phyloP scores from a whole-genome alignment of 2,329 filamentous ascomycete species.

The Sclerotinia sclerotiorum region DNA sequence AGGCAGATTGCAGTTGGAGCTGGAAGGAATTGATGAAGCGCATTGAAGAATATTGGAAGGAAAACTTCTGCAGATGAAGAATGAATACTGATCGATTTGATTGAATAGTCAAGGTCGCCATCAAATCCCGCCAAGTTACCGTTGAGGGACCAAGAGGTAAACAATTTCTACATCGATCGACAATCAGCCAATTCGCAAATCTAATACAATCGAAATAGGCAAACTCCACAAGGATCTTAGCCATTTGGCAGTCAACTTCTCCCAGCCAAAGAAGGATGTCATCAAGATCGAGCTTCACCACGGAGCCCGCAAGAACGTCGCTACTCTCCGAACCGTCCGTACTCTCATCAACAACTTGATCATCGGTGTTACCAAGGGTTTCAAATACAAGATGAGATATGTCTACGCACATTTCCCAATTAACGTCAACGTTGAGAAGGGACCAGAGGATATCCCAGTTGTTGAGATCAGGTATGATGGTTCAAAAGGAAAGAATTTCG shows the following conservation, averaged over 20 bases:
- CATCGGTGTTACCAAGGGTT: constrained; percentile 97
- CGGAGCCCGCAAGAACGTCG: constrained; percentile 95
- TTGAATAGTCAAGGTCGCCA: constrained; percentile 85
- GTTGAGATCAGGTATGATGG: constrained; percentile 90
- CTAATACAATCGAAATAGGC: constrained; percentile 54
- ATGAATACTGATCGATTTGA: constrained; percentile 42
- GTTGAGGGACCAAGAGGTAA: constrained; percentile 94
- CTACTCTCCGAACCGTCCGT: constrained; percentile 95
- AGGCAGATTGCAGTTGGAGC: constrained; percentile 5
- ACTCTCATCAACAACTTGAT: constrained; percentile 99
- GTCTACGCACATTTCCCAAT: constrained; percentile 99
- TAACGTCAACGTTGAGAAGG: constrained; percentile 99
- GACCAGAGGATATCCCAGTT: constrained; percentile 80
- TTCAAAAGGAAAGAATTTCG: constrained; percentile 7
- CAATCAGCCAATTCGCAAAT: constrained; percentile 30
- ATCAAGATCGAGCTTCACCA: constrained; percentile 99
- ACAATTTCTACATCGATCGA: constrained; percentile 25
- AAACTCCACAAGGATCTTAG: constrained; percentile 96
- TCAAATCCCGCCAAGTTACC: constrained; percentile 95
- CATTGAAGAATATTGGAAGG: constrained; percentile 13
- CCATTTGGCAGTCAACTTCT: constrained; percentile 96
- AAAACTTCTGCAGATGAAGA: constrained; percentile 24
- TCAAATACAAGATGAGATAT: constrained; percentile 99
- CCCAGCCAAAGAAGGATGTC: constrained; percentile 76
- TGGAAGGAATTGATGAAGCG: constrained; percentile 18